Percentiles rank a stretch among this genome's conserved stretches.
phyloP scores from a whole-genome alignment of 108 stramenopile genomes.

The Nitzschia inconspicua region DNA sequence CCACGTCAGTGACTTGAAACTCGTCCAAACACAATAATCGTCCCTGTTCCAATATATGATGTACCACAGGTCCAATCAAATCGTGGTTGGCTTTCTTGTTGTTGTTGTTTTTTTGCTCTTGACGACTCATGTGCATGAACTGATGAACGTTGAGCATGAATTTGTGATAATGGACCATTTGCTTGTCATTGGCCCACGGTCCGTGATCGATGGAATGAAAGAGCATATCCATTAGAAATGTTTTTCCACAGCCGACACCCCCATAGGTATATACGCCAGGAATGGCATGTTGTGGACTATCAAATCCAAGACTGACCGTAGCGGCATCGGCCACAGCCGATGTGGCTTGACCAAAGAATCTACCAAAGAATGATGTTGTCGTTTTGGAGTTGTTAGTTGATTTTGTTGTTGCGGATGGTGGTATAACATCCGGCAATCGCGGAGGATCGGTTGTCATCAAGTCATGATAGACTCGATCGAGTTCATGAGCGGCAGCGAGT shows the following conservation, averaged over 20 bases:
- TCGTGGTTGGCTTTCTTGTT: constrained; percentile 30
- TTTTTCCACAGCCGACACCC: constrained; percentile 96
- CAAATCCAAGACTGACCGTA: neutral
- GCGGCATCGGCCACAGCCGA: neutral
- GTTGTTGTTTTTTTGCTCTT: constrained; percentile 30
- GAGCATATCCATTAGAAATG: constrained; percentile 95
- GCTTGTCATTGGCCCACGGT: constrained; percentile 46
- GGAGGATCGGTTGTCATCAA: constrained; percentile 23
- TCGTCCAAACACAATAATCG: constrained; percentile 84
- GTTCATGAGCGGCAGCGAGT: constrained; percentile 46
- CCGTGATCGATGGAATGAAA: constrained; percentile 53
- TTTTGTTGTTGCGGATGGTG: constrained; percentile 3
- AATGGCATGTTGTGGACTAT: constrained; percentile 1
- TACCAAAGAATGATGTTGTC: constrained; percentile 10
- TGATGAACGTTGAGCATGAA: constrained; percentile 94
- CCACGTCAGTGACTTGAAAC: constrained; percentile 92
- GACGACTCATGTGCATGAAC: constrained; percentile 62
- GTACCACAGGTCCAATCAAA: constrained; percentile 52
- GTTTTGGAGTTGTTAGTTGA: neutral
- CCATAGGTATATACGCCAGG: constrained; percentile 87
- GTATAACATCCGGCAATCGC: neutral
- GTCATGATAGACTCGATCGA: constrained; percentile 60
- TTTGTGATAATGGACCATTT: constrained; percentile 97
- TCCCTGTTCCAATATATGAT: constrained; percentile 44
- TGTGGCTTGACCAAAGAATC: constrained; percentile 18